Percentiles rank a stretch among this genome's conserved stretches.
Evolutionary conservation across 2,329 filamentous ascomycete species (phyloP).

Genomic region (Diaporthe humulicola): DNA sequence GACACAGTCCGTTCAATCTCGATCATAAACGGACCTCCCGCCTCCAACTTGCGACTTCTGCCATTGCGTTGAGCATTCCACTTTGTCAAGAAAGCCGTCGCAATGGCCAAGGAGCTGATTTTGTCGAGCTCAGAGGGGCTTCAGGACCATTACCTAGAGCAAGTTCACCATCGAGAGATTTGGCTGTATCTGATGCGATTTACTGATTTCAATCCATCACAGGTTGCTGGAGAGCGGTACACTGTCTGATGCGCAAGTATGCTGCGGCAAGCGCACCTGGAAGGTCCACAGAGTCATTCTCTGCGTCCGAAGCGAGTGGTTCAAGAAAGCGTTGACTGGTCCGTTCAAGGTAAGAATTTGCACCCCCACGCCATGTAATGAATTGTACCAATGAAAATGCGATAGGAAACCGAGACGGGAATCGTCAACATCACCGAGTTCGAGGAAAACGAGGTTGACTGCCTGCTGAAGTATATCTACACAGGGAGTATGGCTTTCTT

Average conservation of each 20-base stretch:
- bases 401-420: not conserved
- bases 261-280: slow-evolving; percentile 1
- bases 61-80: not conserved
- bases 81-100: not conserved
- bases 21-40: too few species aligned
- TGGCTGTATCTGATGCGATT: not conserved
- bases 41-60: not conserved
- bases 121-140: not conserved
- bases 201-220: not conserved
- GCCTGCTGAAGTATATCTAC: slow-evolving; percentile 13
- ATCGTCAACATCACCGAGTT: not conserved
- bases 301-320: slow-evolving; percentile 19
- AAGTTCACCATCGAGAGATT: not conserved
- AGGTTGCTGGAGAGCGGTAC: not conserved
- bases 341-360: not conserved
- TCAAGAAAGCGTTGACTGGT: not conserved
- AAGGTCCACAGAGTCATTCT: slow-evolving; percentile 3
- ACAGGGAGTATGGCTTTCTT: not conserved
- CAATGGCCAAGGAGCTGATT: not conserved
- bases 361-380: rapidly evolving
- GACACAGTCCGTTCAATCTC: not conserved
- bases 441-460: not conserved
- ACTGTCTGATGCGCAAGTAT: not conserved
- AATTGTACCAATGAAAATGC: not conserved
- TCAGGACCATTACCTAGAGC: not conserved